Conservation (phyloP, 2,329 filamentous ascomycete genomes). For the Calonectria pseudoreteaudii region DNA sequence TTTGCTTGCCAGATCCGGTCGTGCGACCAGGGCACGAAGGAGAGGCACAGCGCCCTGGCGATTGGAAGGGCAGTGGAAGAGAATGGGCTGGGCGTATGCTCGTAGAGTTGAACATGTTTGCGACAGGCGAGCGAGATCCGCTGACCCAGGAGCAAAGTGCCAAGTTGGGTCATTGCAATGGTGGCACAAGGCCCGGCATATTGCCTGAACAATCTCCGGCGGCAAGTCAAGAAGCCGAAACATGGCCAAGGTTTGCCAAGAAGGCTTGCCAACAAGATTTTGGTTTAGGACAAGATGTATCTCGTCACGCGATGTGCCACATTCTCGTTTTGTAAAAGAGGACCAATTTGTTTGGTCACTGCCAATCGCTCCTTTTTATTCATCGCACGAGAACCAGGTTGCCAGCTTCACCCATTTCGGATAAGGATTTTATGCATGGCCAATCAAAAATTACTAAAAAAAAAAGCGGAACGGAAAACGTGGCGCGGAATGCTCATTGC, state of each 20-base stretch:
- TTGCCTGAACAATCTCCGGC: background rate
- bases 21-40: background rate
- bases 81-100: background rate
- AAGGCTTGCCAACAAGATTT: background rate
- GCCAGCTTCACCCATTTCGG: background rate
- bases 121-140: background rate
- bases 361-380: background rate
- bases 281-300: background rate
- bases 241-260: background rate
- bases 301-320: background rate
- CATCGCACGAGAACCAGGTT: background rate
- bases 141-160: background rate
- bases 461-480: background rate
- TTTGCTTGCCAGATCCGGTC: conserved; percentile 4
- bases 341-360: background rate
- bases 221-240: conserved; percentile 3
- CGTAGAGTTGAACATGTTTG: conserved; percentile 8
- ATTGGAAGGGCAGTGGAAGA: background rate
- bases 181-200: background rate
- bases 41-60: background rate
- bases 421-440: background rate
- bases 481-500: background rate
- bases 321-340: background rate
- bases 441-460: background rate
- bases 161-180: background rate